Evolutionary conservation across 1,284 basidiomycete genomes (phyloP), one percentile per base, ranked within the genome.

Genomic region (Microbotryomycetes sp.): DNA sequence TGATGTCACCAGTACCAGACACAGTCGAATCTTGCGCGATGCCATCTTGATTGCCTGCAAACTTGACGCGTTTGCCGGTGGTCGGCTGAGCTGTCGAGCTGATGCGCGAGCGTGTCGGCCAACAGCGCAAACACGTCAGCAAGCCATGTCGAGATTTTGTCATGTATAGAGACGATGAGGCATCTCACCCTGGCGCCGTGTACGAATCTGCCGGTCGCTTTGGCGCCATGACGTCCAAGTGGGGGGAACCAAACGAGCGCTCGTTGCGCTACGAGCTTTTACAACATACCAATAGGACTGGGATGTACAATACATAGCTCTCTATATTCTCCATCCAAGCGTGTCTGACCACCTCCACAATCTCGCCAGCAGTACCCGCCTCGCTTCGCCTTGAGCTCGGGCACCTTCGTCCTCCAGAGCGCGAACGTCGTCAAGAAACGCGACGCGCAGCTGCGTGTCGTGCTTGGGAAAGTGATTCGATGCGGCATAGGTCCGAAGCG

Each of bases 401-500:
- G 54, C 4, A 13, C 54, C 67, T 18, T 52, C 56, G 27, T 62
- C 53, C 45, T 68, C 67, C 7, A 68, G 15, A 16, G 61, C 61
- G 3, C 67, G 26, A 3, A 97, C 81, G 73, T 98, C 94, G 59
- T 89, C 85, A 67, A 96, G 75, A 75, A 96, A 92, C 1, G 85
- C 86, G 60, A 85, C 81, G 18, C 82, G 80, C n/a, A 87, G 74
- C 21, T 82, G 78, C 24, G 72, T 69, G 13, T 72, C 72, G 6
- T 64, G 50, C 6, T 65, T 68, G n/a, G 70, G 72, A 65, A 66
- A 70, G 35, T 54, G 55, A 16, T 23, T 65, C 35, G 66, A 73
- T 61, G 47, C 61, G 2, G 76, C 76, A 74, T 77, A 78, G 2
- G 72, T 61, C 9, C 78, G 69, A 49, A 78, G 71, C 0, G 73